Base-by-base conservation (phyloP, 164 flowering plant species). In the Pachysandra terminalis region DNA sequence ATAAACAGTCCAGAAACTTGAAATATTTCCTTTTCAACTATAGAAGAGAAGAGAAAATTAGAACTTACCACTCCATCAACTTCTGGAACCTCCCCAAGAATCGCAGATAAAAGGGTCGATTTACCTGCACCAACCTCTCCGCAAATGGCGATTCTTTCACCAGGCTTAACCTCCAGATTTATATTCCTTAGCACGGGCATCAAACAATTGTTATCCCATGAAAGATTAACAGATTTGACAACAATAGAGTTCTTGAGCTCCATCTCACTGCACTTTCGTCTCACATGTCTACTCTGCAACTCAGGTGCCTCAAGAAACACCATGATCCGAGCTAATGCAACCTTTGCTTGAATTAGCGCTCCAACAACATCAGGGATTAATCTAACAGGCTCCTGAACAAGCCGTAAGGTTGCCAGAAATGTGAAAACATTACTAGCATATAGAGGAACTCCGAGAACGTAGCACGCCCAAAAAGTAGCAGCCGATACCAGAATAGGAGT, bases 81-180 rank as follows among this genome's bases (percentile, higher is more conserved):
- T 25, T 35, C 66, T 21, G 85, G 84, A 65, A 85, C 82, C 75
- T 85, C 88, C 26, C 86, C 85, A 28, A 83, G 82, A 75, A 83
- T 66, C 40, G 85, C 84, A 17, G 89, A 83, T 22, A 85, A 67
- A 71, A 85, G 81, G 17, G 85, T 82, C 21, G 89, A 85, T 75
- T 85, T 85, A 6, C 89, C 89, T 17, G 89, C 79, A 1, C 89
- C 89, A 25, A 85, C 85, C 63, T 83, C 89, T 53, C 89, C 87
- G 68, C 89, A 83, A 14, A 85, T 72, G 21, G 87, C 89, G 10
- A 82, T 63, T 68, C 78, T 81, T 25, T 81, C 80, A 26, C 84
- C 83, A 0, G 70, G 59, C 63, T 54, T 69, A 45, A 77, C 78
- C 70, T 61, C 74, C 41, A 85, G 56, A 61, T 60, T 69, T 35